Conservation (phyloP, 345 rosid genomes). For the Hibiscus syriacus region DNA sequence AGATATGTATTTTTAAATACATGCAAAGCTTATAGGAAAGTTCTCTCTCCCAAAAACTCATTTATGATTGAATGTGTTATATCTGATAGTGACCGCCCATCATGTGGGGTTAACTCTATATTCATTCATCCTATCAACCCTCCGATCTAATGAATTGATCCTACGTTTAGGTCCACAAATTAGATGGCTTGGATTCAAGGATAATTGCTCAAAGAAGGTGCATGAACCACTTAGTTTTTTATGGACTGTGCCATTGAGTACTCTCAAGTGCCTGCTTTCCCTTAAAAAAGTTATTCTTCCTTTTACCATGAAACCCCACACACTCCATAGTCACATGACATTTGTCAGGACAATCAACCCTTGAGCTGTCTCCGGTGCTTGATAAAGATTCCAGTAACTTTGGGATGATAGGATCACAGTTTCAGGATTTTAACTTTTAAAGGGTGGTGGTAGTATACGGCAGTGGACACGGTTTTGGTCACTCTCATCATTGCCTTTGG, state of each 20-base stretch:
- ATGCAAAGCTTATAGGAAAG: background rate
- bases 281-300: background rate
- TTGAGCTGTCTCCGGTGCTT: background rate
- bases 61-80: conserved; percentile 16
- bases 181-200: background rate
- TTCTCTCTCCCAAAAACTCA: conserved; percentile 6
- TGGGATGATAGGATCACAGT: background rate
- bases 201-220: conserved; percentile 9
- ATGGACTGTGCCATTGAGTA: background rate
- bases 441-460: background rate
- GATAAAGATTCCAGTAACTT: conserved; percentile 3
- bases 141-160: conserved; percentile 2
- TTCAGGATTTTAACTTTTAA: background rate
- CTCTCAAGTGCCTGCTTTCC: background rate
- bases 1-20: background rate
- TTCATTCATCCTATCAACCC: conserved; percentile 9
- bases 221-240: conserved; percentile 6
- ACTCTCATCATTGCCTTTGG: background rate
- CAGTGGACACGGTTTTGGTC: background rate
- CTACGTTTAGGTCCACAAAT: background rate
- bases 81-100: conserved; percentile 19
- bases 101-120: conserved; percentile 8
- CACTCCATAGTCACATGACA: background rate
- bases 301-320: conserved; percentile 15
- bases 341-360: conserved; percentile 8